Evolutionary conservation across 495 filamentous ascomycete genomes (phyloP).

Genomic region (Bombardia bombarda): DNA sequence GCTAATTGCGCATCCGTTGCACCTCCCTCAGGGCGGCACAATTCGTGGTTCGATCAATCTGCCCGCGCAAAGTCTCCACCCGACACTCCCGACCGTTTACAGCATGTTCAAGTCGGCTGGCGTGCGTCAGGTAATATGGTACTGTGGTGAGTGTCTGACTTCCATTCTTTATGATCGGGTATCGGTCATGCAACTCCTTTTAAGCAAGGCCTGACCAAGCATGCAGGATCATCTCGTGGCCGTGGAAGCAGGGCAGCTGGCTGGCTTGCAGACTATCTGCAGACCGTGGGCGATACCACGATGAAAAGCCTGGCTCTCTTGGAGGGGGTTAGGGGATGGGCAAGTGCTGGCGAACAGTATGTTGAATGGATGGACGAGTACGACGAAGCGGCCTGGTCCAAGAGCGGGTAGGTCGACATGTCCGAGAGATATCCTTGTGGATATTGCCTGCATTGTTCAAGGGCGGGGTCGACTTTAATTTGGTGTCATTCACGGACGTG

Average conservation of each 20-base stretch:
- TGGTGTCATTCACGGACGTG: too few relatives aligned
- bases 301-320: conserved; percentile 50
- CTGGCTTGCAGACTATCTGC: conserved; percentile 61
- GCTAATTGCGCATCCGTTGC: too few relatives aligned
- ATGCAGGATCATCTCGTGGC: conserved; percentile 55
- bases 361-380: conserved; percentile 51
- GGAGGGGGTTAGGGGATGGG: conserved; percentile 63
- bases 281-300: conserved; percentile 29
- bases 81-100: conserved; percentile 50
- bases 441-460: too few relatives aligned
- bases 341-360: conserved; percentile 45
- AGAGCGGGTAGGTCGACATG: background rate
- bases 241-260: conserved; percentile 53
- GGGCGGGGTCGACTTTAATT: too few relatives aligned
- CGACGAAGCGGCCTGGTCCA: conserved; percentile 41
- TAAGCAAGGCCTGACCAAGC: too few relatives aligned
- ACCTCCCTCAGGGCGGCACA: conserved; percentile 56
- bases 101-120: conserved; percentile 41
- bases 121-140: conserved; percentile 52
- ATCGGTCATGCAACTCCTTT: too few relatives aligned
- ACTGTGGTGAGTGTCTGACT: conserved; percentile 46
- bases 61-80: conserved; percentile 58
- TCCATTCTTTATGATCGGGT: conserved; percentile 1
- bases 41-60: conserved; percentile 63
- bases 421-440: too few relatives aligned